A percentile compares a stretch with the other conserved stretches of the same genome.
Conservation (phyloP, 129 eudicot species). For the Heracleum sosnowskyi region DNA sequence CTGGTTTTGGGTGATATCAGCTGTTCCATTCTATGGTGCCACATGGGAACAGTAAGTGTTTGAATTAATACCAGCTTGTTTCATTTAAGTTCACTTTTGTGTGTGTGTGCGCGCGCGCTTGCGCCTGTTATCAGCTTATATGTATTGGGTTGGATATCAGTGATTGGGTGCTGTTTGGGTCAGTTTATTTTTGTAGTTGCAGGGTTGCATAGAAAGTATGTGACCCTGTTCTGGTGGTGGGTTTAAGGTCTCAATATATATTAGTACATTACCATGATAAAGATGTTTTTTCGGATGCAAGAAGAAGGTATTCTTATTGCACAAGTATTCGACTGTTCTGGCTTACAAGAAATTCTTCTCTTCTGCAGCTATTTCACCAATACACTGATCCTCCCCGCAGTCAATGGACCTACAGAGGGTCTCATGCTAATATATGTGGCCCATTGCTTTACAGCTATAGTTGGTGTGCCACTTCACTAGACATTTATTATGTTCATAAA, state of each 20-base stretch:
- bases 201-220: not conserved
- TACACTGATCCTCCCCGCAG: conserved; percentile 74
- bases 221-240: not conserved
- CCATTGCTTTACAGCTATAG: conserved; percentile 76
- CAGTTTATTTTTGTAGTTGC: not conserved
- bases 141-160: not conserved
- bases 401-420: conserved; percentile 98
- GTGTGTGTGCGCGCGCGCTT: too few relatives aligned
- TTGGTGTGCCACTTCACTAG: conserved; percentile 41
- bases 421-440: conserved; percentile 68
- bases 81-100: not conserved
- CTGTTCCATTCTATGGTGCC: conserved; percentile 85
- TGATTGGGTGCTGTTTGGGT: not conserved
- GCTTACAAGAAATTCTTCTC: conserved; percentile 7
- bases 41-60: conserved; percentile 94
- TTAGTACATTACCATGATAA: not conserved
- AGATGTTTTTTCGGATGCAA: not conserved
- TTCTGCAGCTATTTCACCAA: conserved; percentile 84
- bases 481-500: not conserved
- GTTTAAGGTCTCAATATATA: not conserved
- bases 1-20: conserved; percentile 97
- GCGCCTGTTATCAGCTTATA: not conserved
- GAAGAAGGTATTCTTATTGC: not conserved
- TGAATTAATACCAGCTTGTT: not conserved
- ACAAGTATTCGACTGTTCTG: not conserved